phyloP scores from a whole-genome alignment of 2,329 filamentous ascomycete genomes.

The Ascochyta lentis region DNA sequence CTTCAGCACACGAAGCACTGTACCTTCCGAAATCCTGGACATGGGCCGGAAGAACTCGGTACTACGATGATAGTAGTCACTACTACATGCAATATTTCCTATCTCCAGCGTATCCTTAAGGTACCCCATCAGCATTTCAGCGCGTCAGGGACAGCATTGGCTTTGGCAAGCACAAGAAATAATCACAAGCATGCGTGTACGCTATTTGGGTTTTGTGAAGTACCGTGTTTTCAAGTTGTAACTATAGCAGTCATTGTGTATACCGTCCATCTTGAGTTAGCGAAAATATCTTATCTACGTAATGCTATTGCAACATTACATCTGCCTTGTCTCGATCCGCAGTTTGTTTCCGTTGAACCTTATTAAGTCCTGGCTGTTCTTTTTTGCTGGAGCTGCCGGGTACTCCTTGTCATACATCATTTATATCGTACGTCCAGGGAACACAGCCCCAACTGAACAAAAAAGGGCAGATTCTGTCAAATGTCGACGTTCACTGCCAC shows the following conservation, averaged over 20 bases:
- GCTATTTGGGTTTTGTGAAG: constrained; percentile 2
- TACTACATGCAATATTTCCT: not conserved
- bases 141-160: constrained; percentile 5
- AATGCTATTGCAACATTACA: constrained; percentile 9
- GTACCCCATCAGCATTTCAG: constrained; percentile 15
- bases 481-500: not conserved
- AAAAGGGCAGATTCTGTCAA: not conserved
- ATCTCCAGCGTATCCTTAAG: constrained; percentile 8
- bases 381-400: not conserved
- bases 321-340: too few relatives aligned
- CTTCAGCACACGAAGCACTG: constrained; percentile 46
- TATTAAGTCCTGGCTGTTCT: not conserved
- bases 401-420: not conserved
- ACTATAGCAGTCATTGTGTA: constrained; percentile 13
- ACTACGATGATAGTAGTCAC: constrained; percentile 17
- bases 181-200: constrained; percentile 8
- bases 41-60: constrained; percentile 33
- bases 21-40: constrained; percentile 50
- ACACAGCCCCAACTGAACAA: not conserved
- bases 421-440: not conserved
- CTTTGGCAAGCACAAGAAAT: not conserved
- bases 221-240: constrained; percentile 9
- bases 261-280: constrained; percentile 10
- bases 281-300: constrained; percentile 15
- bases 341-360: too few relatives aligned